phyloP scores from a whole-genome alignment of 495 filamentous ascomycete genomes.

The Glarea lozoyensis region DNA sequence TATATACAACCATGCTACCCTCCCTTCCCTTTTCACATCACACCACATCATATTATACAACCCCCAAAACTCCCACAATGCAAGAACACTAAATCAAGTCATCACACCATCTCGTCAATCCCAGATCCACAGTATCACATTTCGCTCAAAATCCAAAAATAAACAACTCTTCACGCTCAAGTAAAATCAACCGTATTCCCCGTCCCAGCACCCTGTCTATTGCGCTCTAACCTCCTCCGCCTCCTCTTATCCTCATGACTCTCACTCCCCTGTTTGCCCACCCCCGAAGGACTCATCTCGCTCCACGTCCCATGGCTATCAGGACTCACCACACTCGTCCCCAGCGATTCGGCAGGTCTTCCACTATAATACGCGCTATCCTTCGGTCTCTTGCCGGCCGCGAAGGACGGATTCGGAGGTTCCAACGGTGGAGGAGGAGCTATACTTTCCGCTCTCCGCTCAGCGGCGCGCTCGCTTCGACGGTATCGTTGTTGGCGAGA shows the following conservation, averaged over 20 bases:
- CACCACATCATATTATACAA: no score
- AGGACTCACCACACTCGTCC: conserved; percentile 31
- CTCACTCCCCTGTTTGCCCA: conserved; percentile 19
- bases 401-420: conserved; percentile 39
- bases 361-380: conserved; percentile 47
- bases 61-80: no score
- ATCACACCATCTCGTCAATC: no score
- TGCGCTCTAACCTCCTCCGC: neutral
- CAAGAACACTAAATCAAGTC: no score
- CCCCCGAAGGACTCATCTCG: conserved; percentile 29
- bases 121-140: no score
- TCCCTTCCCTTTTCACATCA: no score
- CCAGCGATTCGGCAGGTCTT: conserved; percentile 23
- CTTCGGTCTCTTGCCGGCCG: conserved; percentile 33
- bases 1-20: no score
- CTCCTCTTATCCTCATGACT: neutral
- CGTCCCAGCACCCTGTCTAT: neutral
- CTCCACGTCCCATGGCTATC: conserved; percentile 21
- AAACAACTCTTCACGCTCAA: no score
- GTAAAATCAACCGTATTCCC: no score
- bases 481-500: conserved; percentile 34
- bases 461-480: conserved; percentile 31
- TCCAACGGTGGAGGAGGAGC: conserved; percentile 23
- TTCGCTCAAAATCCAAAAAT: no score
- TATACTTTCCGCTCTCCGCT: conserved; percentile 21